Base-by-base conservation (phyloP, 768 basidiomycete species). In the Termitomyces sp. region DNA sequence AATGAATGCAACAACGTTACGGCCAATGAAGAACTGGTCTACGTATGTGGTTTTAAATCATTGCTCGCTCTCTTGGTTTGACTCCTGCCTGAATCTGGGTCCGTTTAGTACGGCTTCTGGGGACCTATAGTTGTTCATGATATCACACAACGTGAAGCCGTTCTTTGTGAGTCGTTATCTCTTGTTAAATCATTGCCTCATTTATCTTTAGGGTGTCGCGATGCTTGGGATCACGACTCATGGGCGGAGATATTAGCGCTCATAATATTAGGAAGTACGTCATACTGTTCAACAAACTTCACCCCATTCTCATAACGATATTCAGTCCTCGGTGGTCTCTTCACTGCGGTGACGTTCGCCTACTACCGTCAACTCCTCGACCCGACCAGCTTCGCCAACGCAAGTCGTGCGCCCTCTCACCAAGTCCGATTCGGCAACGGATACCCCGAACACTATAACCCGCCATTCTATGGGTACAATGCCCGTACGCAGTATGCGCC, bases 361-460 rank as follows among this genome's bases (percentile, higher is more conserved):
- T 95, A 86, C 75, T 85, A 88, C 67, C 86, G 87, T 24, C 92
- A 95, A 71, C 67, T 85, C 1, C 79, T 86, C 34, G 87, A 92
- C 69, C 91, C 92, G 1, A 69, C 80, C 3, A 82, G 82, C 61
- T 70, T 77, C 39, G 79, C 72, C 53, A 86, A 87, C 67, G 63
- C 77, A 42, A 65, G 72, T 13, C 83, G 84, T 42, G 75, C 76
- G 13, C 79, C 85, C 61, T 59, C 74, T 56, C 69, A 69, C 56
- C 76, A 72, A 64, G 62, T 63, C 36, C 76, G 76, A 33, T 68
- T 67, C 18, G 45, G 43, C 46, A 73, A 68, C 45, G 70, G 65
- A 44, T 77, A 64, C 64, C 81, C 85, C 1, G 64, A 76, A 2
- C 80, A 83, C 66, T 88, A 89, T 69, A 82, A 78, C 62, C 81